These are phyloP conservation scores for Xylariaceae sp. DNA, from an alignment of 2,329 filamentous ascomycete genomes.

Conservation along the genomic window DNA sequence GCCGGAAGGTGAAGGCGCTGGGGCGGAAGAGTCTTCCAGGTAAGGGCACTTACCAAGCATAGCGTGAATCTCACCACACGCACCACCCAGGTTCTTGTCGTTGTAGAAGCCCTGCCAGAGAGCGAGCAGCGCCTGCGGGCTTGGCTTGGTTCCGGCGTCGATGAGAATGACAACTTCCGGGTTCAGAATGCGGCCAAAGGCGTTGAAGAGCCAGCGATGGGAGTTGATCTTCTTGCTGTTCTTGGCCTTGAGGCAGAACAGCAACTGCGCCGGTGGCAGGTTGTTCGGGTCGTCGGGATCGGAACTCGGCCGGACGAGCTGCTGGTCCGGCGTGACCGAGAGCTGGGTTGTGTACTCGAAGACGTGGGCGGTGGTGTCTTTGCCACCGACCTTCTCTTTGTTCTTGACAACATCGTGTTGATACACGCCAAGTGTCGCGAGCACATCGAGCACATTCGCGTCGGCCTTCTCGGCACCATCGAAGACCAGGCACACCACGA, in stretches of 20 bases:
- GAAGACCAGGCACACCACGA: conserved; percentile 88
- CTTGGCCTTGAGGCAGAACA: conserved; percentile 94
- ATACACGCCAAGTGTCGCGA: conserved; percentile 87
- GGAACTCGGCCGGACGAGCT: conserved; percentile 81
- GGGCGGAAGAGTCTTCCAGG: not conserved
- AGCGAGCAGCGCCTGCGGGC: conserved; percentile 74
- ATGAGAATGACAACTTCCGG: conserved; percentile 89
- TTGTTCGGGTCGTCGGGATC: conserved; percentile 56
- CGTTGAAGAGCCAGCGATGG: conserved; percentile 93
- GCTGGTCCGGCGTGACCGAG: conserved; percentile 86
- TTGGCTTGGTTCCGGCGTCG: conserved; percentile 91
- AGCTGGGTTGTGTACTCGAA: conserved; percentile 96
- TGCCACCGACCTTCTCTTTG: conserved; percentile 70
- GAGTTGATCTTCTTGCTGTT: conserved; percentile 99
- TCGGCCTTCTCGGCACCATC: conserved; percentile 94
- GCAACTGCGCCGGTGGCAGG: conserved; percentile 89
- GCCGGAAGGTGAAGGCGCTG: not conserved
- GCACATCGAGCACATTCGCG: conserved; percentile 82
- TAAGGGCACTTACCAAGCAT: conserved; percentile 29
- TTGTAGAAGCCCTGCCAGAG: conserved; percentile 98
- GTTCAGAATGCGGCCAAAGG: conserved; percentile 88
- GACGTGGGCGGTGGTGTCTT: conserved; percentile 88
- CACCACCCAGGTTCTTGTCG: conserved; percentile 91
- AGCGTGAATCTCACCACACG: conserved; percentile 69
- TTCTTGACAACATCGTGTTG: conserved; percentile 97